Evolutionary conservation across 192 early-diverging fungal species (phyloP), one percentile per base, ranked within the genome.

Genomic region (Coemansia furcata): DNA sequence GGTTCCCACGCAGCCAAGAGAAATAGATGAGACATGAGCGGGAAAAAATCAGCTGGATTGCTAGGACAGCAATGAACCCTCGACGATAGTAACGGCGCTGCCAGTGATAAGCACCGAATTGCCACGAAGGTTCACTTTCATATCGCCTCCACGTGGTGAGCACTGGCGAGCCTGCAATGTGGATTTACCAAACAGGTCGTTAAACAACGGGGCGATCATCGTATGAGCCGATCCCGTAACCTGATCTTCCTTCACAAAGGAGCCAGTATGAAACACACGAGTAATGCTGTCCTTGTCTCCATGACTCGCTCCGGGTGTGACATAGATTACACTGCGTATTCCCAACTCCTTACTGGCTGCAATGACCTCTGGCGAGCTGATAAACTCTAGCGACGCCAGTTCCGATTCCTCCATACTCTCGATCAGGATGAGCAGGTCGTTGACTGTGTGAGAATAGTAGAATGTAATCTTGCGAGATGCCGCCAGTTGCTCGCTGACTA

Each of bases 171-270:
- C 73, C 12, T 58, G 54, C 55, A 74, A 38, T 15, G 14, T 42
- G 9, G 43, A 35, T 30, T 68, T 69, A 2, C 67, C 73, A 42
- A 62, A 62, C 14, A 49, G 26, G 9, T 14, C n/a, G 15, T 40
- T 26, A 15, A 69, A 71, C 21, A 76, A 26, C 11, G 68, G 64
- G 4, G 65, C 74, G 29, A 76, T 62, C 15, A 65, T 38, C 3
- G 68, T 70, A 32, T 76, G 68, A 11, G 68, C 67, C 10, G 74
- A 76, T 26, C 74, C 81, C 3, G 70, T 77, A 19, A 72, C 76
- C 44, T 72, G 73, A 42, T 84, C 82, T 43, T 84, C 82, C 7
- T 38, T 32, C 29, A 55, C 52, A 6, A 29, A 33, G 6, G 52
- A 55, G 52, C 52, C 60, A 7, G 65, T 42, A 36, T 42, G 39